Conservation (phyloP, 2,329 filamentous ascomycete genomes). For the Verticillium longisporum region DNA sequence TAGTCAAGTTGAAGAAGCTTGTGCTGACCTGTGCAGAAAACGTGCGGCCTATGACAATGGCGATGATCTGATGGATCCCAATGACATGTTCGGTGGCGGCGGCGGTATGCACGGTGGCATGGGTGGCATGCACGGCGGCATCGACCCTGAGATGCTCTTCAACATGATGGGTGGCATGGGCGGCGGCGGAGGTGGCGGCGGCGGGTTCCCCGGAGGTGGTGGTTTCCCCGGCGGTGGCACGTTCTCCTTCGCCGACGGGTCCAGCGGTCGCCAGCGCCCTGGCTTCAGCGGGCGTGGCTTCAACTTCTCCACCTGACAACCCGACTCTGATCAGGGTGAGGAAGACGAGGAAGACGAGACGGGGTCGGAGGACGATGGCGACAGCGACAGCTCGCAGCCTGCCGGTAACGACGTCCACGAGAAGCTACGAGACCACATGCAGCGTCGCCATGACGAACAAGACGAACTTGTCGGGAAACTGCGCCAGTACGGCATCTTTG, state of each 20-base stretch:
- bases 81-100: slow-evolving; percentile 70
- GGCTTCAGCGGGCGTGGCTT: slow-evolving; percentile 23
- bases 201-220: slow-evolving; percentile 26
- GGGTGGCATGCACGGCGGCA: slow-evolving; percentile 57
- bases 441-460: slow-evolving; percentile 24
- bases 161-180: slow-evolving; percentile 73
- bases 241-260: slow-evolving; percentile 47
- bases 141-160: slow-evolving; percentile 73
- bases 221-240: slow-evolving; percentile 47
- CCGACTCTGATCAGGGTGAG: slow-evolving; percentile 26
- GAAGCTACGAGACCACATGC: slow-evolving; percentile 21
- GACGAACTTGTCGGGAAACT: slow-evolving; percentile 32
- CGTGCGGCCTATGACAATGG: slow-evolving; percentile 86
- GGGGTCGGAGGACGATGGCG: slow-evolving; percentile 16
- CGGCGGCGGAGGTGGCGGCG: slow-evolving; percentile 45
- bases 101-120: slow-evolving; percentile 56
- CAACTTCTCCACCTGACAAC: slow-evolving; percentile 42
- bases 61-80: slow-evolving; percentile 81
- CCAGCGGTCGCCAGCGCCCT: slow-evolving; percentile 25
- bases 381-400: slow-evolving; percentile 17
- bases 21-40: slow-evolving; percentile 55
- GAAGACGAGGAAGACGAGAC: slow-evolving; percentile 24
- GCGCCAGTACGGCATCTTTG: slow-evolving; percentile 32
- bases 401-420: slow-evolving; percentile 16
- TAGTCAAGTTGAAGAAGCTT: neutral